These are phyloP conservation scores for Nemania abortiva DNA, from an alignment of 2,329 filamentous ascomycete genomes.

Conservation along the genomic window DNA sequence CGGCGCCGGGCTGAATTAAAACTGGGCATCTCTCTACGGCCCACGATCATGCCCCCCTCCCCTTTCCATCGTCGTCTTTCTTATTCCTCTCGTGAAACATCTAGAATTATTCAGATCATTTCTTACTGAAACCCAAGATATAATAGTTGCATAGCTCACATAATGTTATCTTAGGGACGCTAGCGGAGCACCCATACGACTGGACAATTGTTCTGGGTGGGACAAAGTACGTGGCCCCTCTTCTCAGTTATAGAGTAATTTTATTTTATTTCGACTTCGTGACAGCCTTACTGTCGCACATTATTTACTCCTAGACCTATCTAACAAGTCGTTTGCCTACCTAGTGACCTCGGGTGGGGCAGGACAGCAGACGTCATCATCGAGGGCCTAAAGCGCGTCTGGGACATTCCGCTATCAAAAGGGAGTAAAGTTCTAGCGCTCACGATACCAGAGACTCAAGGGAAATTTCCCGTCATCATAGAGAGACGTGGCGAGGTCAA, in stretches of 20 bases:
- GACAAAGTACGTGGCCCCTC: constrained; percentile 65
- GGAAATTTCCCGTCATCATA: constrained; percentile 48
- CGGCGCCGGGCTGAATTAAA: neutral
- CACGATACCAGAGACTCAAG: constrained; percentile 68
- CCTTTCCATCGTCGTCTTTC: neutral
- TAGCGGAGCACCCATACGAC: constrained; percentile 51
- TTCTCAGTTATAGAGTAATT: neutral
- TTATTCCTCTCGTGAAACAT: neutral
- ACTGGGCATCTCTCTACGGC: neutral
- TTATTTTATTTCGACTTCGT: neutral
- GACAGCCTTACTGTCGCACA: neutral
- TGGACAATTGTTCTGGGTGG: constrained; percentile 74
- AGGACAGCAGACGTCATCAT: constrained; percentile 59
- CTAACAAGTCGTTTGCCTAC: constrained; percentile 14
- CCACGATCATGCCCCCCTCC: no score
- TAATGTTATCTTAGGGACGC: constrained; percentile 19
- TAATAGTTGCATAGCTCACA: constrained; percentile 10
- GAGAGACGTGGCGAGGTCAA: constrained; percentile 63
- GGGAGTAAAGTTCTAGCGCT: constrained; percentile 71
- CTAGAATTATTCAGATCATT: neutral
- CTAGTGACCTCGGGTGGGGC: constrained; percentile 64
- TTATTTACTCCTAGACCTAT: neutral
- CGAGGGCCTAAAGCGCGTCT: constrained; percentile 62
- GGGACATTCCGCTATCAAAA: constrained; percentile 62
- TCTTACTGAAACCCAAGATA: neutral